Base-by-base conservation (phyloP, 1,284 basidiomycete species). In the Lignosus rhinocerotis region DNA sequence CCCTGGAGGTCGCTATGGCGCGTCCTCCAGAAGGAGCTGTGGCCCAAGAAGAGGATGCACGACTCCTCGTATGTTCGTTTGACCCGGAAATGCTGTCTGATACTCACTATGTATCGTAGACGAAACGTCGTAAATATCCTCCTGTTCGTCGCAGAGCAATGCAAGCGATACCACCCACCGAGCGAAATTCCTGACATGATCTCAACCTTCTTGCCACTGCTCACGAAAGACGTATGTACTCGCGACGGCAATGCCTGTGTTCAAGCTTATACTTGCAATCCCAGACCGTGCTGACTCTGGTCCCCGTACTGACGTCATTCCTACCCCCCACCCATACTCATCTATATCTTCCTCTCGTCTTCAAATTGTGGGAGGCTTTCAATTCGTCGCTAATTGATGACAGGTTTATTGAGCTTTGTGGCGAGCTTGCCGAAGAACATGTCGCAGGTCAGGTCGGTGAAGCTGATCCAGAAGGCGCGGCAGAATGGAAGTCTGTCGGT, bases 331-430 rank as follows among this genome's bases (percentile, higher is more conserved):
- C 82, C 2, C 80, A 87, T 66, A 81, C 80, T 10, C 81, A 89
- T 56, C 75, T 85, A 19, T 94, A 93, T 71, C 74, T 93, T 48
- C 87, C 90, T 31, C 70, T 84, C 0, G 68, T 93, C 11, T 94
- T 95, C 76, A 87, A 83, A 59, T 76, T 95, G 0, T 95, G 94
- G 92, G 88, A 93, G 69, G 86, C 88, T 4, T 92, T 94, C 72
- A 92, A 93, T 67, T 92, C 91, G 0, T 82, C 82, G 41, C 78
- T 88, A 17, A 78, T 93, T 58, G 93, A 96, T 66, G 93, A 95
- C 63, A 85, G 93, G 64, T 79, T 95, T 67, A 79, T 96, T n/a
- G 90, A 95, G 65, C 73, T 95, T 6, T 85, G 88, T 55, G 92
- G 90, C 39, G 80, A 87, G 36, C 76, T 96, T 12, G 80, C 92